Evolutionary conservation across 192 early-diverging fungal species (phyloP).

Genomic region (Backusella westeae): DNA sequence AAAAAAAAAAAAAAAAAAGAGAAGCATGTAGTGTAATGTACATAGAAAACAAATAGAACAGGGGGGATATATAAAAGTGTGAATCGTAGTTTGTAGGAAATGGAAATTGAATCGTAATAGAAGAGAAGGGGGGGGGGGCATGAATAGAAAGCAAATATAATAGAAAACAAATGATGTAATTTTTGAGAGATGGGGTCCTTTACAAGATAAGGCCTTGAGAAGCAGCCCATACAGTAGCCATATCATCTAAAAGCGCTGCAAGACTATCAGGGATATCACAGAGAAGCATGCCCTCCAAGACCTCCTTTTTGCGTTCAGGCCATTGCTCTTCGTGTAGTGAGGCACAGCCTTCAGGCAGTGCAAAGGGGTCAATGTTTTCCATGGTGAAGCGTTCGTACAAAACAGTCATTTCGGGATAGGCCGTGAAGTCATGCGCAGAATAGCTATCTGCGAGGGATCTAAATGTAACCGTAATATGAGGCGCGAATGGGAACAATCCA

Average conservation of each 20-base stretch:
- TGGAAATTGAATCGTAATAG: neutral
- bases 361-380: slow-evolving; percentile 3
- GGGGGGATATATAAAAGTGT: neutral
- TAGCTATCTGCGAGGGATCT: neutral
- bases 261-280: slow-evolving; percentile 20
- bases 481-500: slow-evolving; percentile 21
- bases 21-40: neutral
- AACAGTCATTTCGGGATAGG: slow-evolving; percentile 6
- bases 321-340: neutral
- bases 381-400: slow-evolving; percentile 8
- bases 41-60: neutral
- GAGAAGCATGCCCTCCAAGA: slow-evolving; percentile 2
- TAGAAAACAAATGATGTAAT: neutral
- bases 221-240: neutral
- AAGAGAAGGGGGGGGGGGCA: neutral
- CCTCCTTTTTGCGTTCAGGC: neutral
- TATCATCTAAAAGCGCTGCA: neutral
- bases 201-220: neutral
- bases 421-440: neutral
- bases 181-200: neutral
- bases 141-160: neutral
- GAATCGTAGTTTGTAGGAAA: neutral
- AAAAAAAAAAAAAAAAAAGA: neutral
- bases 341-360: neutral
- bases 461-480: slow-evolving; percentile 21